Conservation (phyloP, 805 yeast genomes). For the Kodamaea nitidulidarum region DNA sequence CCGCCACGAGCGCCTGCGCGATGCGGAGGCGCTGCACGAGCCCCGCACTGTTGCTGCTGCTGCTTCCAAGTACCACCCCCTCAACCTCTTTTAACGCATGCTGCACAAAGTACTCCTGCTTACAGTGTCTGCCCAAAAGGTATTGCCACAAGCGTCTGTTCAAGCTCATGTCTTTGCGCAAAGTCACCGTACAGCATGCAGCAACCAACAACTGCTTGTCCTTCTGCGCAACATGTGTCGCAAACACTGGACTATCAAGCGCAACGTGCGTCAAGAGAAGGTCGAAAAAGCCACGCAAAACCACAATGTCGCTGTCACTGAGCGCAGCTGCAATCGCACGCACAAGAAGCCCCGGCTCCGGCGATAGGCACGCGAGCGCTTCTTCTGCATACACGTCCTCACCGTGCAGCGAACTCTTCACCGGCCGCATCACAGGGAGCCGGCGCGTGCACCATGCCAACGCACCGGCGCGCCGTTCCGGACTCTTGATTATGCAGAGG, state of each 20-base stretch:
- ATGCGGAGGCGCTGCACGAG: slow-evolving; percentile 55
- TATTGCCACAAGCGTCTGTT: slow-evolving; percentile 93
- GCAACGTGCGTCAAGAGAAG: slow-evolving; percentile 65
- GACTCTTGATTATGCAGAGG: slow-evolving; percentile 67
- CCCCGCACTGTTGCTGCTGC: not conserved
- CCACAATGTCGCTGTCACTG: slow-evolving; percentile 50
- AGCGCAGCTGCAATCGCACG: slow-evolving; percentile 73
- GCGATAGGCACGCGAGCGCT: slow-evolving; percentile 60
- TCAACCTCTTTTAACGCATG: slow-evolving; percentile 52
- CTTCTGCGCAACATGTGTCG: slow-evolving; percentile 39
- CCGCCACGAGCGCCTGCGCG: slow-evolving; percentile 67
- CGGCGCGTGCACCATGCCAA: slow-evolving; percentile 66
- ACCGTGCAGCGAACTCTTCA: not conserved
- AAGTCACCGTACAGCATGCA: slow-evolving; percentile 62
- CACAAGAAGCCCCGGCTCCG: slow-evolving; percentile 75
- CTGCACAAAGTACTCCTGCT: slow-evolving; percentile 48
- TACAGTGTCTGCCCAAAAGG: slow-evolving; percentile 74
- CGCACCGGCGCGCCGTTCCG: slow-evolving; percentile 81
- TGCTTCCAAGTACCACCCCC: slow-evolving; percentile 55
- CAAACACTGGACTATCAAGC: slow-evolving; percentile 56
- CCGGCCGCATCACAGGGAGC: slow-evolving; percentile 54
- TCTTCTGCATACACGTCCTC: slow-evolving; percentile 34
- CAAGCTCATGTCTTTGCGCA: slow-evolving; percentile 87
- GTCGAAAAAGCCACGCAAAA: slow-evolving; percentile 87
- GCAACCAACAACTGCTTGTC: slow-evolving; percentile 60